Base-by-base conservation (phyloP, 345 rosid species). In the Luvunga scandens region DNA sequence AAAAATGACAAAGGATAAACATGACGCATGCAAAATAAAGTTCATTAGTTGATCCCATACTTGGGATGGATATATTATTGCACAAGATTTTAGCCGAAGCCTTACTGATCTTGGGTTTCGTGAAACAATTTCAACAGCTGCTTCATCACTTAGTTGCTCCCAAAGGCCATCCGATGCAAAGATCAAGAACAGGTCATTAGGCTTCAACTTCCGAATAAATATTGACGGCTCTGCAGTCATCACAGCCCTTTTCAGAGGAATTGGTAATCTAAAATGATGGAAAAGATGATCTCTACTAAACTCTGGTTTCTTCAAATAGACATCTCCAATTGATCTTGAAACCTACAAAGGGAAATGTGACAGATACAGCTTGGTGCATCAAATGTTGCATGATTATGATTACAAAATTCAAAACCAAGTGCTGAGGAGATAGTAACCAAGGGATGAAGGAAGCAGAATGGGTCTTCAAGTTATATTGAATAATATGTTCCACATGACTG, bases 131-230 rank as follows among this genome's bases (percentile, higher is more conserved):
- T 82, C 85, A 30, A 85, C 85, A 14, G 85, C 91, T 68, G 71
- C 77, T 82, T 86, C 86, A 62, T 88, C 91, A 75, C 80, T 88
- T 71, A 85, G 45, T 69, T 86, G 91, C 87, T 86, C 91, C 91
- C 91, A 86, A 1, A 88, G 89, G 36, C 91, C 91, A 78, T 88
- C 91, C 31, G 91, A 83, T 66, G 91, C 91, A 80, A 86, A 86
- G 62, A 88, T 85, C 75, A 88, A 61, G 78, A 88, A 88, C 69
- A 80, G 39, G 72, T 86, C 88, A 2, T 80, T 78, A 9, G 88
- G 84, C 62, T 73, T 79, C 71, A 88, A 72, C 69, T 80, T 81
- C 68, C 88, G 83, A 22, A 45, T 69, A 66, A 85, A 10, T 65
- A 86, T 82, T 2, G 91, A 86, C 3, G 91, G 91, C 56, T 85